Evolutionary conservation across 768 basidiomycete species (phyloP).

Genomic region (Neoboletus magnificus): DNA sequence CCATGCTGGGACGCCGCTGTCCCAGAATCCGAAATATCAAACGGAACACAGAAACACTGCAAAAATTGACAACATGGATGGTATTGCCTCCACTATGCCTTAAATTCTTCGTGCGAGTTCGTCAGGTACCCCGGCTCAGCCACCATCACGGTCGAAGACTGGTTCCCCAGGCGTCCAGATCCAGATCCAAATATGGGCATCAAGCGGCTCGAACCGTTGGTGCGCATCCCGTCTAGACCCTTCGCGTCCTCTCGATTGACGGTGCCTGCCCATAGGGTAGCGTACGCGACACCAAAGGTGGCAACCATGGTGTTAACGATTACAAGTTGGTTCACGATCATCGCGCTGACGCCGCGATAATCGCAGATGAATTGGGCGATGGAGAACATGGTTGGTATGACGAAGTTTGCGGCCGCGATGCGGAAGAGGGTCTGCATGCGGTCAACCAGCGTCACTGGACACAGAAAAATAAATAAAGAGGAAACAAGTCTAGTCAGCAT

Average conservation of each 20-base stretch:
- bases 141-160: neutral
- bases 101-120: neutral
- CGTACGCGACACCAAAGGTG: conserved; percentile 11
- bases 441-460: neutral
- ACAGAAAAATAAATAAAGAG: neutral
- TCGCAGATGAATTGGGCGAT: conserved; percentile 8
- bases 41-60: neutral
- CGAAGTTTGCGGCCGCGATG: conserved; percentile 28
- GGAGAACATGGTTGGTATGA: conserved; percentile 18
- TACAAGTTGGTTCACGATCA: neutral
- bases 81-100: neutral
- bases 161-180: neutral
- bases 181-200: neutral
- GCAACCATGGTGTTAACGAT: conserved; percentile 7
- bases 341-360: neutral
- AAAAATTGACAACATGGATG: neutral
- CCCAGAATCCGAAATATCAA: neutral
- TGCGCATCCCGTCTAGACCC: neutral
- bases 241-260: neutral
- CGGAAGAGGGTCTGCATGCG: conserved; percentile 19
- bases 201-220: neutral
- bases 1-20: neutral
- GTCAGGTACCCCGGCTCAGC: neutral
- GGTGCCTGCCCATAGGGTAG: conserved; percentile 4
- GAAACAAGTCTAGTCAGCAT: neutral